Percentiles rank a stretch among this genome's conserved stretches.
Conservation (phyloP, 2,329 filamentous ascomycete species). For the Hymenoscyphus fraxineus region DNA sequence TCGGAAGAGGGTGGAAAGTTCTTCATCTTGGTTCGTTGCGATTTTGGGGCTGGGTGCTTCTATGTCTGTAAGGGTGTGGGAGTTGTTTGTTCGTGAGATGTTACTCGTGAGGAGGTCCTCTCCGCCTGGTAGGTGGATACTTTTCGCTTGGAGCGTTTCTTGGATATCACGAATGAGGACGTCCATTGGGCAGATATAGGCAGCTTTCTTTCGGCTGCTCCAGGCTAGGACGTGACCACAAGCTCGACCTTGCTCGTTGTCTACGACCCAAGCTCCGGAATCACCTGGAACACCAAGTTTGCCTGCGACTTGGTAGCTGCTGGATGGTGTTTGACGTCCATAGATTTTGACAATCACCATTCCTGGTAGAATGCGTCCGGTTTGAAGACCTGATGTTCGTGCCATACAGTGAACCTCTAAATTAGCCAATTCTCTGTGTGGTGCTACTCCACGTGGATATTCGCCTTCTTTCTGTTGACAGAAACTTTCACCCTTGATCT, state of each 20-base stretch:
- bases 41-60: slow-evolving; percentile 2
- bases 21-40: slow-evolving; percentile 12
- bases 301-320: slow-evolving; percentile 60
- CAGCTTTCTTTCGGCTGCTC: slow-evolving; percentile 73
- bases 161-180: slow-evolving; percentile 82
- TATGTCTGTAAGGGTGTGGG: not conserved
- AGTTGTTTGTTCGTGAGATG: not conserved
- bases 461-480: slow-evolving; percentile 39
- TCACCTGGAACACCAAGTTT: slow-evolving; percentile 73
- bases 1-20: slow-evolving; percentile 14
- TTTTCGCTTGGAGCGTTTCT: slow-evolving; percentile 65
- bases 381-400: slow-evolving; percentile 78
- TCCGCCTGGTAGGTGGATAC: slow-evolving; percentile 68
- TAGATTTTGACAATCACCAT: slow-evolving; percentile 85
- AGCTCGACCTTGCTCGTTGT: slow-evolving; percentile 71
- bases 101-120: slow-evolving; percentile 28
- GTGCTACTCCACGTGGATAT: slow-evolving; percentile 56
- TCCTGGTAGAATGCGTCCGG: slow-evolving; percentile 70
- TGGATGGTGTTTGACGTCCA: slow-evolving; percentile 75
- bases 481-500: slow-evolving; percentile 46
- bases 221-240: slow-evolving; percentile 90
- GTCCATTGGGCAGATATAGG: slow-evolving; percentile 96
- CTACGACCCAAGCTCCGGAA: slow-evolving; percentile 89
- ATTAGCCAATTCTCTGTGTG: slow-evolving; percentile 62
- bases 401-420: slow-evolving; percentile 83